Base-by-base conservation (phyloP, 768 basidiomycete genomes). In the Erythrobasidium yunnanense region DNA sequence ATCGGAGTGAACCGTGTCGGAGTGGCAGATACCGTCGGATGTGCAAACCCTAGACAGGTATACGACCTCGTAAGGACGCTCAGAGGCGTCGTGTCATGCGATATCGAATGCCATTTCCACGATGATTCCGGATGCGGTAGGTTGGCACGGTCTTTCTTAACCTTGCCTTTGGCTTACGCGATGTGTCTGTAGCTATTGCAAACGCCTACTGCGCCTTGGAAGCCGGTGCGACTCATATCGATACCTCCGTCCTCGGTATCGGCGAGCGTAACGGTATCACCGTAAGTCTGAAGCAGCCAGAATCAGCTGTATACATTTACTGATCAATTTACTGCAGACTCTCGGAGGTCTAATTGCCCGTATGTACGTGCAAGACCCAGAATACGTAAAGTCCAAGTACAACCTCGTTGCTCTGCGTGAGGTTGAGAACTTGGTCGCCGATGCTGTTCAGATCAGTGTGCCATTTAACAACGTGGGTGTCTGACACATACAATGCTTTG, bases 361-460 rank as follows among this genome's bases (percentile, higher is more conserved):
- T 78, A 83, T 99, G 73, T 78, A 69, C 68, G 46, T 65, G n/a
- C 49, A 55, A 5, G 68, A 69, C 79, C 93, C 93, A 25, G 95
- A 97, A 75, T 96, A 96, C 76, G 93, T 97, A 85, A 97, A 96
- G 83, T 77, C 83, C 83, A 99, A 99, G 85, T 99, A 97, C 81
- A 95, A 97, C 78, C 84, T 97, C 47, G 78, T 83, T 67, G 92
- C 93, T 88, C 86, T 99, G 60, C 88, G 95, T 72, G 95, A 97
- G 78, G 88, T 99, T 71, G 95, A 99, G 79, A 97, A 97, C 79
- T 81, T 96, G 74, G 92, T 99, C 68, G 95, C 95, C 38, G 92
- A 96, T 78, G 95, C 93, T 54, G 95, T 99, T 67, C 91, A 96
- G 77, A 90, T 97, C 76, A 88, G 90, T 70, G 84, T 99, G 47